These are phyloP conservation scores for Sisymbrium altissimum DNA, from an alignment of 345 rosid genomes.

Conservation along the genomic window DNA sequence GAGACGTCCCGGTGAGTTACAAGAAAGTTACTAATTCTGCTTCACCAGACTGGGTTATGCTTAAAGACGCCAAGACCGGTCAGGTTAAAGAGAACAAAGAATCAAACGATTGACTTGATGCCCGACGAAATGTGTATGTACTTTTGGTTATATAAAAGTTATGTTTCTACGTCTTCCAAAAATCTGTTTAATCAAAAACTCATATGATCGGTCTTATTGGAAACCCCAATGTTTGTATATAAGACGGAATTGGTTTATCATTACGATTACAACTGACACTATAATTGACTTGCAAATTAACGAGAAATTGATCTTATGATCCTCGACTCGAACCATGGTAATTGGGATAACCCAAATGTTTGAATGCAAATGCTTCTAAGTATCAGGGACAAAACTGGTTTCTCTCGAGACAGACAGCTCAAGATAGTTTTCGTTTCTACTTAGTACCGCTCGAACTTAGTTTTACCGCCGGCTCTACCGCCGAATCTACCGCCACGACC, in stretches of 20 bases:
- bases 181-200: not conserved
- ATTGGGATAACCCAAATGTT: not conserved
- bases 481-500: conserved; percentile 44
- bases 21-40: conserved; percentile 26
- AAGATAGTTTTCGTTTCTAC: not conserved
- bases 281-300: not conserved
- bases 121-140: conserved; percentile 14
- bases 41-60: conserved; percentile 13
- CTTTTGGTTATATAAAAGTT: not conserved
- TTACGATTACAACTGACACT: not conserved
- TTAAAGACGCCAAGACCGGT: not conserved
- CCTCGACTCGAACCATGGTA: not conserved
- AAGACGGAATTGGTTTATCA: not conserved
- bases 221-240: not conserved
- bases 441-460: conserved; percentile 61
- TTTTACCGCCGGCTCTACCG: conserved; percentile 41
- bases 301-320: not conserved
- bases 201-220: not conserved
- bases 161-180: not conserved
- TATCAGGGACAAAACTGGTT: conserved; percentile 10
- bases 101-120: conserved; percentile 12
- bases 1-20: conserved; percentile 37
- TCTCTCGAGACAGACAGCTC: not conserved
- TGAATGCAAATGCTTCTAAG: not conserved
- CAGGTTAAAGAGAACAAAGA: conserved; percentile 12